Conservation (phyloP, 1,284 basidiomycete species). For the Ustilago hordei region DNA sequence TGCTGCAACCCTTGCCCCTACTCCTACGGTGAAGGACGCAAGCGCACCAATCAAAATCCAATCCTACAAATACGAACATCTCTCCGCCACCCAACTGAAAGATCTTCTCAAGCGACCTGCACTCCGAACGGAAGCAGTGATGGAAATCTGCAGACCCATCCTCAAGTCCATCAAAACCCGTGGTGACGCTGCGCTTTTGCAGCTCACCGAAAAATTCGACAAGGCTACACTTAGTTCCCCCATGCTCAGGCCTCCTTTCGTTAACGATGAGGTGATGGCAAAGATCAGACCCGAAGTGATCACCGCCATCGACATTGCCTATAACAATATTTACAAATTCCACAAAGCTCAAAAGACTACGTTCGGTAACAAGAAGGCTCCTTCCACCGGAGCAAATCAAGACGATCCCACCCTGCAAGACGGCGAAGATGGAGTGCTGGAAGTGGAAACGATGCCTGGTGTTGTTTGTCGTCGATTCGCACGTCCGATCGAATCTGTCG, state of each 20-base stretch:
- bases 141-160: conserved; percentile 93
- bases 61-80: conserved; percentile 58
- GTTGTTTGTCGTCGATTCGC: conserved; percentile 81
- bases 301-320: conserved; percentile 89
- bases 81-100: conserved; percentile 75
- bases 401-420: conserved; percentile 71
- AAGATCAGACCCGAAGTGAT: conserved; percentile 73
- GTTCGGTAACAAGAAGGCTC: conserved; percentile 73
- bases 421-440: conserved; percentile 75
- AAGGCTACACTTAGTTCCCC: conserved; percentile 77
- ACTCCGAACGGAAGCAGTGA: conserved; percentile 92
- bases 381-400: conserved; percentile 26
- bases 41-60: conserved; percentile 72
- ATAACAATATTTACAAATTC: conserved; percentile 81
- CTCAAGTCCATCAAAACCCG: conserved; percentile 85
- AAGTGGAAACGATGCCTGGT: conserved; percentile 97
- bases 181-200: conserved; percentile 88
- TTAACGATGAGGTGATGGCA: conserved; percentile 72
- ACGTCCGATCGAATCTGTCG: conserved; percentile 91
- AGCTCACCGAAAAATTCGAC: conserved; percentile 94
- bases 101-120: conserved; percentile 88
- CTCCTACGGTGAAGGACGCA: conserved; percentile 61
- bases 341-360: conserved; percentile 69
- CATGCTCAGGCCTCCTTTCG: conserved; percentile 61
- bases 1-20: conserved; percentile 23